Evolutionary conservation across 208 protist genomes (phyloP).

Genomic region (Trypanosoma avium): DNA sequence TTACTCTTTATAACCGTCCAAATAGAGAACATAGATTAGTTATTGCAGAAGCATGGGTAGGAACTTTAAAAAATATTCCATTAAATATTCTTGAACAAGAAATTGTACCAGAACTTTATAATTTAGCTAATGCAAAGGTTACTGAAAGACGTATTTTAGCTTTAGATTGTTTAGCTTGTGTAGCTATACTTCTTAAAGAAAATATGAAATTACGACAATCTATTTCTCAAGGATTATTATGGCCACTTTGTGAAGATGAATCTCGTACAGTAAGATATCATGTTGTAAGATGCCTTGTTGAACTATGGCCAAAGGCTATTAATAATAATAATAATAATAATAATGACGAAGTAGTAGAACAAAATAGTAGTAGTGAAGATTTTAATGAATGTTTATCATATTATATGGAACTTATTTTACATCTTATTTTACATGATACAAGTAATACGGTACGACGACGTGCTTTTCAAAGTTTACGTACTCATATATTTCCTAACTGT

Average conservation of each 20-base stretch:
- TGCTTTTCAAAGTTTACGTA: constrained; percentile 50
- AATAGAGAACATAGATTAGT: constrained; percentile 34
- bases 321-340: constrained; percentile 1
- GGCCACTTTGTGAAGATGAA: constrained; percentile 66
- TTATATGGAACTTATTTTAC: constrained; percentile 50
- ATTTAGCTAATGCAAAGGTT: constrained; percentile 46
- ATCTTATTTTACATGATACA: constrained; percentile 46
- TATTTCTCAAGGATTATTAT: constrained; percentile 60
- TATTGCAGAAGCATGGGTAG: constrained; percentile 53
- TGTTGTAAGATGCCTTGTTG: constrained; percentile 47
- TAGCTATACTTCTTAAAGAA: constrained; percentile 35
- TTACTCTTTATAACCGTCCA: constrained; percentile 61
- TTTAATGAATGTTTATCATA: background rate
- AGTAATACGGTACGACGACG: constrained; percentile 49
- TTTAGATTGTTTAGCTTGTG: constrained; percentile 46
- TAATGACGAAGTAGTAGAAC: background rate
- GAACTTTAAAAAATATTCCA: constrained; percentile 29
- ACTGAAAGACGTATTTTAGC: constrained; percentile 57
- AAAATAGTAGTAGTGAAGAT: background rate
- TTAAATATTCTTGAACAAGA: constrained; percentile 47
- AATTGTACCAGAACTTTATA: constrained; percentile 66
- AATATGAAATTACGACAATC: constrained; percentile 36
- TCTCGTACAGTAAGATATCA: constrained; percentile 50
- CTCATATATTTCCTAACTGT: constrained; percentile 44
- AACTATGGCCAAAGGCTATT: constrained; percentile 35